Conservation (phyloP, 2,329 filamentous ascomycete species). For the Xylariales sp. region DNA sequence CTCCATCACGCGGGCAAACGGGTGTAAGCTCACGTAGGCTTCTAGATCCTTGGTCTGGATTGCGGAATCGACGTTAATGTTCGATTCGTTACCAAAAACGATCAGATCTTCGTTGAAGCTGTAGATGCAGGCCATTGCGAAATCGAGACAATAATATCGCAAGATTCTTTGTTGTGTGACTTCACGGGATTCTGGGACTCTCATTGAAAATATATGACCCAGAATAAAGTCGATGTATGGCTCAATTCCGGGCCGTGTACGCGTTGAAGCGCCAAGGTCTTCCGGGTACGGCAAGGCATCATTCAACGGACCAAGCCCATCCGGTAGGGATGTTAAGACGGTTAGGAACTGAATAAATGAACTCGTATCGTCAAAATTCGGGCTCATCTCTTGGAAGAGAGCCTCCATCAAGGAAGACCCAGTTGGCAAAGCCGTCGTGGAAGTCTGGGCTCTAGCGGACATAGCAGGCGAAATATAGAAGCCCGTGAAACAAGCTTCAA, state of each 20-base stretch:
- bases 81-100: constrained; percentile 82
- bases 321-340: constrained; percentile 74
- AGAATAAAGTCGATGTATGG: constrained; percentile 92
- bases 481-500: constrained; percentile 84
- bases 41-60: constrained; percentile 80
- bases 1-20: constrained; percentile 95
- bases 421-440: constrained; percentile 50
- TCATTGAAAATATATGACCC: constrained; percentile 78
- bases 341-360: constrained; percentile 84
- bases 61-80: constrained; percentile 77
- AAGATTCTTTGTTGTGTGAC: constrained; percentile 77
- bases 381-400: constrained; percentile 78
- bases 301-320: constrained; percentile 70
- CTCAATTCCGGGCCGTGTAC: constrained; percentile 85
- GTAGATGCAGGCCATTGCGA: constrained; percentile 80
- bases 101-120: constrained; percentile 97
- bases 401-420: constrained; percentile 63
- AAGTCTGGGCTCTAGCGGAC: constrained; percentile 43
- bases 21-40: constrained; percentile 86
- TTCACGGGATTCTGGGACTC: constrained; percentile 73
- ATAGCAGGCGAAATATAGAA: constrained; percentile 54
- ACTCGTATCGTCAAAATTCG: constrained; percentile 85
- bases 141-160: constrained; percentile 83
- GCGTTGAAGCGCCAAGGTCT: constrained; percentile 78
- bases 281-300: constrained; percentile 89